Base-by-base conservation (phyloP, 441 rosid genomes). In the Eruca vesicaria region DNA sequence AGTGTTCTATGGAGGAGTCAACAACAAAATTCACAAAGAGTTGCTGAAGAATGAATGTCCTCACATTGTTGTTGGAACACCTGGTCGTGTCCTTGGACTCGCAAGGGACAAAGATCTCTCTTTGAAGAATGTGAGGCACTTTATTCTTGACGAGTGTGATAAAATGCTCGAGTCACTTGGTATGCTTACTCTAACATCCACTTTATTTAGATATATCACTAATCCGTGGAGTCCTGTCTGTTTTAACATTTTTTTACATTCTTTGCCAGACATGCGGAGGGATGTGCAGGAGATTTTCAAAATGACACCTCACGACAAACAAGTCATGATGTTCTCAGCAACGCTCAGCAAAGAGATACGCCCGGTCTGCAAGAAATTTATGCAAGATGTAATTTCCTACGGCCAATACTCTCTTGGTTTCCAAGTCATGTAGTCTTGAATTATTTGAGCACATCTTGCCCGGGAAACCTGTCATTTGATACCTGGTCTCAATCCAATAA, bases 331-430 rank as follows among this genome's bases (percentile, higher is more conserved):
- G 98, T 96, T 96, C 72, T 96, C 98, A 78, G 98, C 99, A 11
- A 96, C 99, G 0, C 99, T 96, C 82, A 96, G 98, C 97, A 96
- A 96, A 82, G 99, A 96, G 80, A 96, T 96, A 72, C 99, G 97
- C 76, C n/a, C n/a, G n/a, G n/a, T n/a, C n/a, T n/a, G n/a, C n/a
- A n/a, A n/a, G n/a, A 96, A 93, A 71, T 96, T 96, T 71, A 96
- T 96, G 99, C 99, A 96, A 91, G 98, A 96, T 90, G 98, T 96
- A 96, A 93, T 89, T 86, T 88, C 82, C 76, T 82, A 79, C 77
- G 77, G 83, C 86, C 94, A 87, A 84, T 84, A 66, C 82, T 82
- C 14, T 84, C 88, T 87, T 80, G 84, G 80, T 87, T 89, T 89
- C 71, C 84, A 80, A 82, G 84, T 84, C 79, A 67, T 63, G 14